Evolutionary conservation across 805 yeast genomes (phyloP).

Genomic region (Wickerhamiella bombiphila): DNA sequence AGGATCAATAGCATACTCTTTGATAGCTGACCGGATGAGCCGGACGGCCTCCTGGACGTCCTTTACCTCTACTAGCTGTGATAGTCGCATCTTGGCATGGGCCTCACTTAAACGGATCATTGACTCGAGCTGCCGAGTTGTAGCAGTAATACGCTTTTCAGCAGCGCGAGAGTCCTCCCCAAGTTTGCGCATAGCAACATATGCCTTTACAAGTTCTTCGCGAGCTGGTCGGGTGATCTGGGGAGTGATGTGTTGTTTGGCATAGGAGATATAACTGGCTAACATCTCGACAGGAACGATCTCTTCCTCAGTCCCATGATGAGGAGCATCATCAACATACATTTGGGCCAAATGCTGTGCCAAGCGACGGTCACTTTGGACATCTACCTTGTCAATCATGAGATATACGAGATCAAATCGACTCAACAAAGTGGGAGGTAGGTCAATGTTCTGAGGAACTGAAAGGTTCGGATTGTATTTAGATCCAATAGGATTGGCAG

Average conservation of each 20-base stretch:
- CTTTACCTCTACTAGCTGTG: constrained; percentile 49
- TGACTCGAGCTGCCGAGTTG: constrained; percentile 91
- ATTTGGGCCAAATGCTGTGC: constrained; percentile 83
- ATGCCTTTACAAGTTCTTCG: constrained; percentile 67
- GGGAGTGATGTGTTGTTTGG: constrained; percentile 78
- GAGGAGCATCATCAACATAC: constrained; percentile 80
- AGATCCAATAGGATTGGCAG: constrained; percentile 95
- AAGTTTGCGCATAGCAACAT: constrained; percentile 84
- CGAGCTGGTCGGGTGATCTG: constrained; percentile 66
- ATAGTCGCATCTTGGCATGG: constrained; percentile 89
- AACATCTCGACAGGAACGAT: constrained; percentile 75
- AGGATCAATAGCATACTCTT: constrained; percentile 97
- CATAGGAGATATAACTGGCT: constrained; percentile 82
- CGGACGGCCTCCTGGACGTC: constrained; percentile 94
- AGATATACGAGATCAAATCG: constrained; percentile 90
- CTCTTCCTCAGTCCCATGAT: constrained; percentile 50
- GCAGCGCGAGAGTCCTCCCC: constrained; percentile 83
- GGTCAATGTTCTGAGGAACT: constrained; percentile 86
- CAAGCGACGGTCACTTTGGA: constrained; percentile 63
- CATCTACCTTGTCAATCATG: constrained; percentile 85
- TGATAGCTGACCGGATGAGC: constrained; percentile 81
- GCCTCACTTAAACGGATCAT: constrained; percentile 94
- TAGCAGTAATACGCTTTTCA: constrained; percentile 90
- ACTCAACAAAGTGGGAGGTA: constrained; percentile 90
- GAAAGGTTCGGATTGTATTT: constrained; percentile 90